Percentiles rank a stretch among this genome's conserved stretches.
Conservation (phyloP, 2,329 filamentous ascomycete species). For the Cadophora sp. region DNA sequence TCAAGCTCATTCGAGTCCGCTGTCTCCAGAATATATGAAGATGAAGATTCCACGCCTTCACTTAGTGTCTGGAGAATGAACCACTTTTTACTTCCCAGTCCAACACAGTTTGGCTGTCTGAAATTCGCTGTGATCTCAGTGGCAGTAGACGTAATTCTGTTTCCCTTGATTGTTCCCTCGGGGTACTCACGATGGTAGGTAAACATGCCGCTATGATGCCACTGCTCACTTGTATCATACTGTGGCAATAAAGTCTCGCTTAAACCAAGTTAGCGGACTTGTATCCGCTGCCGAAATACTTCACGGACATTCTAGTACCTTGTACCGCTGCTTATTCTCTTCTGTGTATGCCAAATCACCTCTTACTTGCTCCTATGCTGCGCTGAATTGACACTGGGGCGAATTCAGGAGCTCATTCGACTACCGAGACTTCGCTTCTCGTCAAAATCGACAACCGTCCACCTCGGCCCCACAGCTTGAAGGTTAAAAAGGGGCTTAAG, state of each 20-base stretch:
- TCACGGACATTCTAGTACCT: too few species aligned
- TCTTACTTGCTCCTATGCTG: too few species aligned
- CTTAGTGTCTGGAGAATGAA: background rate
- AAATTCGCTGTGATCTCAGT: background rate
- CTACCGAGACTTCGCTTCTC: background rate
- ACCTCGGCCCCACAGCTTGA: background rate
- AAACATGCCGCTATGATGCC: slow-evolving; percentile 17
- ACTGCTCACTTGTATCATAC: slow-evolving; percentile 12
- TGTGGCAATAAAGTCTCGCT: background rate
- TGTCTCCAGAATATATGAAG: background rate
- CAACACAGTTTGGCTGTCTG: background rate
- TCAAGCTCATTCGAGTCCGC: background rate
- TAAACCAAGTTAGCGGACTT: background rate
- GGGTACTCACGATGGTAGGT: slow-evolving; percentile 10
- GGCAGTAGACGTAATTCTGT: background rate
- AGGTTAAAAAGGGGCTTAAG: background rate
- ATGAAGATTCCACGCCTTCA: background rate
- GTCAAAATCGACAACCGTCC: background rate
- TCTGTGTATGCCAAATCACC: too few species aligned
- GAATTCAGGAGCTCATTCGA: background rate
- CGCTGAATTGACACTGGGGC: too few species aligned
- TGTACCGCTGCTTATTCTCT: too few species aligned
- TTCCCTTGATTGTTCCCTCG: background rate
- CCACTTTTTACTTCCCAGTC: background rate
- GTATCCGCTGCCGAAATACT: background rate